A percentile compares a stretch with the other conserved stretches of the same genome.
Conservation (phyloP, 495 filamentous ascomycete species). For the Penicillium coffeae region DNA sequence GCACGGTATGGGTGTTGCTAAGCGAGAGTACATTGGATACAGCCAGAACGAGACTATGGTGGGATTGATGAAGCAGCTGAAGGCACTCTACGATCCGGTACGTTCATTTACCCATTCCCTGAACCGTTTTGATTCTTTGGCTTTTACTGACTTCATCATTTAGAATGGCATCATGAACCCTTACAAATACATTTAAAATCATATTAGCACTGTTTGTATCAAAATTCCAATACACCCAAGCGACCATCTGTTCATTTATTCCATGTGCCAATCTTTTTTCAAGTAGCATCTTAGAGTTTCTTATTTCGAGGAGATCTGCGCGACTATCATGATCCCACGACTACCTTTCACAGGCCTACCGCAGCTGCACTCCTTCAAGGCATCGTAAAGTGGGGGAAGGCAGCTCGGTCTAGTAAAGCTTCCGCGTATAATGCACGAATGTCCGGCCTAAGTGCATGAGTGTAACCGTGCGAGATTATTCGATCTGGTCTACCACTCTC, state of each 20-base stretch:
- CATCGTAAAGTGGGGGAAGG: too few species aligned
- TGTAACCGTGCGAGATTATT: too few species aligned
- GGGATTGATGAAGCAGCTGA: conserved; percentile 88
- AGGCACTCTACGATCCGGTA: conserved; percentile 87
- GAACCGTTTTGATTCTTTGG: neutral
- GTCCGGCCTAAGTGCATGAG: too few species aligned
- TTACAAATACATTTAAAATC: conserved; percentile 75
- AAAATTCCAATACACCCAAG: neutral
- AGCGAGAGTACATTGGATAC: conserved; percentile 92
- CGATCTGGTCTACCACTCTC: too few species aligned
- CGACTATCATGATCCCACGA: too few species aligned
- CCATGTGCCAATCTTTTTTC: neutral
- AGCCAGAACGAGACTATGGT: conserved; percentile 84
- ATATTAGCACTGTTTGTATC: neutral
- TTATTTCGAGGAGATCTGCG: too few species aligned
- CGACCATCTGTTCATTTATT: neutral
- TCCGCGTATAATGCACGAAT: too few species aligned
- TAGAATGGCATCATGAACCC: conserved; percentile 93
- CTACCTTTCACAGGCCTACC: too few species aligned
- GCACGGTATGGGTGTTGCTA: conserved; percentile 89
- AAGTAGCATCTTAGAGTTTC: too few species aligned
- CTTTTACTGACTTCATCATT: conserved; percentile 19
- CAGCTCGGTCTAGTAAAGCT: too few species aligned
- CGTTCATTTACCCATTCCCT: conserved; percentile 30
- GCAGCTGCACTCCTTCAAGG: too few species aligned